Percentiles rank a stretch among this genome's conserved stretches.
Evolutionary conservation across 495 filamentous ascomycete genomes (phyloP).

Genomic region (Lichina pygmaea): DNA sequence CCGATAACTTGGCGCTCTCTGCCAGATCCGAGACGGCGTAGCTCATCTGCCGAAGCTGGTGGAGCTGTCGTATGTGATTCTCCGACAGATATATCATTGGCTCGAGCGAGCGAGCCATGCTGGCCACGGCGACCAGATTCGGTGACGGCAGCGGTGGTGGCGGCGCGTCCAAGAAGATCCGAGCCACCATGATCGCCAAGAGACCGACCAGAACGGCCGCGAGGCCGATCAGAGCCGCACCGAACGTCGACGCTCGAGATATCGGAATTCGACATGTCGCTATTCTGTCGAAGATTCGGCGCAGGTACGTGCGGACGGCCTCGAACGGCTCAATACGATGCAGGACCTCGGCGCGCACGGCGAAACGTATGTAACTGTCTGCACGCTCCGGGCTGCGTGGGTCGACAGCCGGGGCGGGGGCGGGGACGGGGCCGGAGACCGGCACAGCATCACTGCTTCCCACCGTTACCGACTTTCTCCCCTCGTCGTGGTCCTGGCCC

Average conservation of each 20-base stretch:
- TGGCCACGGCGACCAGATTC: slow-evolving; percentile 71
- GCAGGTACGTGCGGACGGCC: slow-evolving; percentile 35
- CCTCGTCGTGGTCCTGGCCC: too few relatives aligned
- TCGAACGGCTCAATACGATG: slow-evolving; percentile 69
- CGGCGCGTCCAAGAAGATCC: slow-evolving; percentile 27
- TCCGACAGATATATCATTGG: slow-evolving; percentile 82
- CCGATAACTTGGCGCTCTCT: slow-evolving; percentile 63
- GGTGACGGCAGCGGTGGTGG: slow-evolving; percentile 43
- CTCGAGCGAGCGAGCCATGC: slow-evolving; percentile 68
- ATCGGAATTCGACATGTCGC: slow-evolving; percentile 34
- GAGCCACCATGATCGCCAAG: slow-evolving; percentile 29
- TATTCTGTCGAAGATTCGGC: slow-evolving; percentile 23
- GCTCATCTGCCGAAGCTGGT: slow-evolving; percentile 63
- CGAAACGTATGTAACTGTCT: slow-evolving; percentile 34
- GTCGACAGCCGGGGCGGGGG: too few relatives aligned
- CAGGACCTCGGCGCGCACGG: slow-evolving; percentile 60
- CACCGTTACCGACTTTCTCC: too few relatives aligned
- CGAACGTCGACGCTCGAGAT: slow-evolving; percentile 31
- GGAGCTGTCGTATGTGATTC: slow-evolving; percentile 58
- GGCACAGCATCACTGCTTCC: too few relatives aligned
- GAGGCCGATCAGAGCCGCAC: slow-evolving; percentile 7
- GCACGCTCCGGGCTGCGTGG: too few relatives aligned
- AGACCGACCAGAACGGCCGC: slow-evolving; percentile 24
- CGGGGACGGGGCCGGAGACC: too few relatives aligned
- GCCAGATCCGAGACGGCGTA: slow-evolving; percentile 81